These are phyloP conservation scores for Hypoxylon sp. DNA, from an alignment of 2,329 filamentous ascomycete genomes.

Conservation along the genomic window DNA sequence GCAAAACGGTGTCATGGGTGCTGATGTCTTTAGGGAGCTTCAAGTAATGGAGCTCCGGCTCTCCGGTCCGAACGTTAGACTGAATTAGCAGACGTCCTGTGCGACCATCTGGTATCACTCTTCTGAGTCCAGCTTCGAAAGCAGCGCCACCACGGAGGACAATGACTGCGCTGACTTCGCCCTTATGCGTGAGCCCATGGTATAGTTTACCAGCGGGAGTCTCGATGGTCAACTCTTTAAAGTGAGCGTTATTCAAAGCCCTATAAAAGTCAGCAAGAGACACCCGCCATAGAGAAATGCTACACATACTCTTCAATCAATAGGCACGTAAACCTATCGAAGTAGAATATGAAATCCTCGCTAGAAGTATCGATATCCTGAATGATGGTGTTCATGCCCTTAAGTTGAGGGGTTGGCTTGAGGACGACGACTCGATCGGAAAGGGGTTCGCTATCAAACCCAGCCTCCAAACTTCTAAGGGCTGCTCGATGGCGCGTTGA, in stretches of 20 bases:
- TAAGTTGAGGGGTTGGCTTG: conserved; percentile 81
- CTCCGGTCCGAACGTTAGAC: conserved; percentile 84
- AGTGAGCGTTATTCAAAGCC: conserved; percentile 81
- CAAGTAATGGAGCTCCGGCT: conserved; percentile 92
- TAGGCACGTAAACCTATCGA: conserved; percentile 87
- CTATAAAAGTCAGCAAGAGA: conserved; percentile 56
- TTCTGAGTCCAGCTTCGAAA: conserved; percentile 87
- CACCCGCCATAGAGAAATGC: neutral
- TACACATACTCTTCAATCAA: conserved; percentile 78
- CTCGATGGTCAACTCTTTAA: conserved; percentile 70
- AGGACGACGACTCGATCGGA: conserved; percentile 81
- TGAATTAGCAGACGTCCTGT: conserved; percentile 93
- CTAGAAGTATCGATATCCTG: conserved; percentile 81
- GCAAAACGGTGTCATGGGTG: conserved; percentile 81
- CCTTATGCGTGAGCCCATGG: conserved; percentile 75
- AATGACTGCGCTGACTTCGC: conserved; percentile 85
- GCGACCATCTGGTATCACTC: conserved; percentile 92
- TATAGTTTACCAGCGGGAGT: conserved; percentile 81
- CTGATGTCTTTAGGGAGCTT: conserved; percentile 81
- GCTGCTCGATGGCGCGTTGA: conserved; percentile 85
- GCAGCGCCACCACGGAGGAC: conserved; percentile 90
- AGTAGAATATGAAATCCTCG: conserved; percentile 98
- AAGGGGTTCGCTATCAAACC: conserved; percentile 77
- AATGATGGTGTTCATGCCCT: conserved; percentile 90
- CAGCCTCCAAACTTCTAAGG: conserved; percentile 79